phyloP scores from a whole-genome alignment of 495 filamentous ascomycete species.

The Poronia punctata region DNA sequence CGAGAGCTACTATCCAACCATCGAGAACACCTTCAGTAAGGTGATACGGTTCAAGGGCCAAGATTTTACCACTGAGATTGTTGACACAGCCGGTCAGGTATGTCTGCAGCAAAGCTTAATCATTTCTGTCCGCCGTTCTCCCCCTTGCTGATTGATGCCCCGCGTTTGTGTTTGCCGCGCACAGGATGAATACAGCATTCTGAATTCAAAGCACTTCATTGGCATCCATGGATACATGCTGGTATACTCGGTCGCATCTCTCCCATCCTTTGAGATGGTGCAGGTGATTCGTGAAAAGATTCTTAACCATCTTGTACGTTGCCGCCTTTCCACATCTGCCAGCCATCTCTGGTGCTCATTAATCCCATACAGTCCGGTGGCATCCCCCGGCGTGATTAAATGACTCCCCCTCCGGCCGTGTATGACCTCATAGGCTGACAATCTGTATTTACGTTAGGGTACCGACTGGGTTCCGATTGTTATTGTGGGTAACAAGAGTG shows the following conservation, averaged over 20 bases:
- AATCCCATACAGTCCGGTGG: too few species aligned
- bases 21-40: constrained; percentile 97
- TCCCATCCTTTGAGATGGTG: constrained; percentile 95
- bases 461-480: constrained; percentile 87
- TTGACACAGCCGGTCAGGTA: constrained; percentile 97
- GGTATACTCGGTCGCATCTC: constrained; percentile 89
- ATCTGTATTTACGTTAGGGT: constrained; percentile 52
- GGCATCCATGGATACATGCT: constrained; percentile 99
- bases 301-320: constrained; percentile 81
- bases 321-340: not conserved
- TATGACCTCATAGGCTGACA: constrained; percentile 2
- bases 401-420: not conserved
- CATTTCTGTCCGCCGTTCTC: not conserved
- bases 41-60: constrained; percentile 86
- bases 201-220: constrained; percentile 98
- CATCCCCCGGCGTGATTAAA: too few species aligned
- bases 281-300: constrained; percentile 95
- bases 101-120: constrained; percentile 13
- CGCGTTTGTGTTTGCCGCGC: not conserved
- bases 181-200: constrained; percentile 95
- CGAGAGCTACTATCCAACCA: constrained; percentile 97
- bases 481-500: constrained; percentile 94
- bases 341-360: not conserved
- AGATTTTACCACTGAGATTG: constrained; percentile 93
- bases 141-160: constrained; percentile 11